Evolutionary conservation across 140 eudicot genomes (phyloP), one percentile per base, ranked within the genome.

Genomic region (Oenanthe javanica): DNA sequence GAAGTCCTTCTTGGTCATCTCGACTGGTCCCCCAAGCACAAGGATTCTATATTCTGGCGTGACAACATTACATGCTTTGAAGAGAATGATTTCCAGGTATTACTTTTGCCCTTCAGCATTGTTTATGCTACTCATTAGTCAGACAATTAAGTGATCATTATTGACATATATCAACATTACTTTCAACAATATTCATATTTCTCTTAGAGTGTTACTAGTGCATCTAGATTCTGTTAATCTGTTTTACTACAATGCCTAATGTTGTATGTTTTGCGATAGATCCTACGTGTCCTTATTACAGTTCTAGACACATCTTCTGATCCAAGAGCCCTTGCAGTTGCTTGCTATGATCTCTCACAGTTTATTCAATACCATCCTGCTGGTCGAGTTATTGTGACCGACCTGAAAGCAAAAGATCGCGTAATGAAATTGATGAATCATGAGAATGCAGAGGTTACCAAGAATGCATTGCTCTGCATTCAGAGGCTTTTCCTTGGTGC

Each of bases 401-500:
- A 91, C 86, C 96, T 95, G 77, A 95, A 91, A 84, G 96, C 97
- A 7, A 95, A 95, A 84, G 99, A 95, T 9, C 92, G 99, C 23
- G 99, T 95, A 71, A 95, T 95, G 99, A 95, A 95, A 83, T 70
- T 95, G 77, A 89, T 95, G 97, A 95, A 92, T 87, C 97, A 95
- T 70, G 99, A 91, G 83, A 92, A 90, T 55, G 86, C 92, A 0
- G 99, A 95, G 96, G 99, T 95, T 79, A 95, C 99, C 8, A 95
- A 95, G 84, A 95, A 90, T 50, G 97, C 99, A 5, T 47, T 95
- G 79, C 97, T 95, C 50, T 95, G 99, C 87, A 91, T 92, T 79
- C 97, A 92, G 76, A 88, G 99, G 97, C 97, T 95, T 25, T 95
- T 92, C 85, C 86, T 95, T 36, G 99, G 99, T 5, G 96, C 99